Evolutionary conservation across 352 stramenopile species (phyloP).

Genomic region (Phytophthora hibernalis): DNA sequence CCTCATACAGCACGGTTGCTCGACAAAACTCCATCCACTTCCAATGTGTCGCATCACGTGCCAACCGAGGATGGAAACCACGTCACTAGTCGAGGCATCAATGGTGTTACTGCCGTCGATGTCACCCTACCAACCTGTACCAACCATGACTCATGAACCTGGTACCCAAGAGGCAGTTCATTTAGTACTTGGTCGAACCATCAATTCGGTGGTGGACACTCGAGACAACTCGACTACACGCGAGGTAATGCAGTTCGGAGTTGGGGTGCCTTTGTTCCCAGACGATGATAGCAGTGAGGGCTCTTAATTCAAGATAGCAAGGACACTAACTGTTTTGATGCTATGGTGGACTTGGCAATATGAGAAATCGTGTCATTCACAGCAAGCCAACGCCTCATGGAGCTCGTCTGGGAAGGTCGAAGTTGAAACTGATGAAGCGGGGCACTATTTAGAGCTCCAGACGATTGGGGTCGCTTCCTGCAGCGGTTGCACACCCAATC

Average conservation of each 20-base stretch:
- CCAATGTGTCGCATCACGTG: conserved; percentile 49
- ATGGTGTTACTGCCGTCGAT: conserved; percentile 38
- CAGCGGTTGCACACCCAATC: conserved; percentile 9
- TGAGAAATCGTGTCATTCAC: conserved; percentile 20
- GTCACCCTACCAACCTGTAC: conserved; percentile 28
- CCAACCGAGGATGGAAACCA: conserved; percentile 3
- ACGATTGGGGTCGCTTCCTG: not conserved
- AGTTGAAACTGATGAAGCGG: conserved; percentile 34
- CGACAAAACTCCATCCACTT: conserved; percentile 37
- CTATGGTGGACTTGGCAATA: not conserved
- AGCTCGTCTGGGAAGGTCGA: not conserved
- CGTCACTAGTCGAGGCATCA: not conserved
- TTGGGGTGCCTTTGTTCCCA: conserved; percentile 25
- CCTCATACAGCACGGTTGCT: conserved; percentile 29
- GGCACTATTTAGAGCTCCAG: conserved; percentile 25
- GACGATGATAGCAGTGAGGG: conserved; percentile 22
- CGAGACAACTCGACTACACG: not conserved
- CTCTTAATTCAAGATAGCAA: conserved; percentile 14
- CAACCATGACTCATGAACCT: not conserved
- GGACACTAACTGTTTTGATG: not conserved
- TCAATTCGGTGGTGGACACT: conserved; percentile 29
- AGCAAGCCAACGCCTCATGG: conserved; percentile 3
- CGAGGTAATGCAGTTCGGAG: conserved; percentile 9
- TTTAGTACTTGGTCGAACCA: conserved; percentile 20
- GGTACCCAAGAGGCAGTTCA: not conserved